Evolutionary conservation across 2,329 filamentous ascomycete species (phyloP), one percentile per base, ranked within the genome.

Genomic region (Elsinoe ampelina): DNA sequence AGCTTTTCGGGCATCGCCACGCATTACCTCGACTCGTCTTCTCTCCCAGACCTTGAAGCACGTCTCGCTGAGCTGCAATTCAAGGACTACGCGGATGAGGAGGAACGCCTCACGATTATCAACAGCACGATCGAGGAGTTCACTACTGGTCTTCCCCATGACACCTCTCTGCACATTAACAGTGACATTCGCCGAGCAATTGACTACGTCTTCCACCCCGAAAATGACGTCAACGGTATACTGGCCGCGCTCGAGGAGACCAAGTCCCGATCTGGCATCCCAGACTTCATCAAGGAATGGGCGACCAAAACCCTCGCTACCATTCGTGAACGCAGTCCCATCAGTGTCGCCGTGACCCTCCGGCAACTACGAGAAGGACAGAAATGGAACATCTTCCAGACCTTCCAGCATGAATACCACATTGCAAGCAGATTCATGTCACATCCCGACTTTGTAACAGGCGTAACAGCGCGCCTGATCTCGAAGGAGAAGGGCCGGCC

Each of bases 1-100:
- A 42, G 22, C 66, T 96, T 95, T 74, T 80, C 89, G 45, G 93
- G 93, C 58, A 78, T 98, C 64, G 93, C 93, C 59, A 97, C 93
- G 12, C 93, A 98, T 75, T 98, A 95, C 75, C 76, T 98, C 62
- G 87, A 98, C 78, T 95, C 92, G 42, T 90, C 88, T 59, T 85
- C 86, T 62, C 79, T 98, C 59, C 83, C 87, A 51, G 81, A 82
- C 63, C 80, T 98, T 58, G 89, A 95, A 71, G 79, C 84, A 17
- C 88, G 92, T 68, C 80, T 98, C 22, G 87, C 89, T 1, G 93
- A 98, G 73, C 80, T 98, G 60, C 81, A 85, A 26, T 98, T 98
- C 77, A 80, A 81, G 59, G 95, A 98, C 73, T 82, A 85, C 65
- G 82, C 87, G 57, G 63, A 71, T 38, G 74, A 86, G 19, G 63